Evolutionary conservation across 345 rosid genomes (phyloP), one percentile per base, ranked within the genome.

Genomic region (Adansonia digitata): DNA sequence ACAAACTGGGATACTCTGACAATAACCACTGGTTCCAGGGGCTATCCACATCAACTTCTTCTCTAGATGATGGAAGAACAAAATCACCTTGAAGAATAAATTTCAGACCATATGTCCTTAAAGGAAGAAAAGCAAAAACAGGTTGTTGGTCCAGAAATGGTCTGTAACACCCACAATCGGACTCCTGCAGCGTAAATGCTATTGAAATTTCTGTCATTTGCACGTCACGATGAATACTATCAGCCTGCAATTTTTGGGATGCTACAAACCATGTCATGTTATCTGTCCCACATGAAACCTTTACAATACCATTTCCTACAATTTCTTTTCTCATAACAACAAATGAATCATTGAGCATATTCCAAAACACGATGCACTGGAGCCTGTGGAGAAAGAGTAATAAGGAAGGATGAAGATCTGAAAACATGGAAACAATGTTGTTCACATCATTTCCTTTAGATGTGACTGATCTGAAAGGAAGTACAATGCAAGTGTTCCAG

Each of bases 1-100:
- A 92, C 82, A 94, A 90, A 80, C 79, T 81, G 35, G 98, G 94
- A 82, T 88, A 87, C 76, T 88, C 86, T 31, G 93, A 85, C 85
- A 92, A 67, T 78, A 94, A 77, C 97, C 91, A 91, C 85, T 94
- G 94, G 79, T 94, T 94, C 98, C 98, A 94, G 69, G 95, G 87
- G 82, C 91, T 89, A 87, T 91, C 84, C 77, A 84, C 94, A 74
- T 94, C 98, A 77, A 92, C 97, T 82, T 94, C 98, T 84, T 94
- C 97, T 81, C 98, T 88, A 45, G 98, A 94, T 74, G 98, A 91
- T n/a, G 98, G 92, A 71, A 94, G 97, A 80, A 90, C 84, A 82
- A 94, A 94, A 86, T 92, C 98, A 48, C 97, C 98, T 84, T 94
- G 97, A 62, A 94, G 84, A 78, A 94, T 92, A 80, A 94, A 94